Evolutionary conservation across 345 rosid species (phyloP).

Genomic region (Atalantia buxifolia): DNA sequence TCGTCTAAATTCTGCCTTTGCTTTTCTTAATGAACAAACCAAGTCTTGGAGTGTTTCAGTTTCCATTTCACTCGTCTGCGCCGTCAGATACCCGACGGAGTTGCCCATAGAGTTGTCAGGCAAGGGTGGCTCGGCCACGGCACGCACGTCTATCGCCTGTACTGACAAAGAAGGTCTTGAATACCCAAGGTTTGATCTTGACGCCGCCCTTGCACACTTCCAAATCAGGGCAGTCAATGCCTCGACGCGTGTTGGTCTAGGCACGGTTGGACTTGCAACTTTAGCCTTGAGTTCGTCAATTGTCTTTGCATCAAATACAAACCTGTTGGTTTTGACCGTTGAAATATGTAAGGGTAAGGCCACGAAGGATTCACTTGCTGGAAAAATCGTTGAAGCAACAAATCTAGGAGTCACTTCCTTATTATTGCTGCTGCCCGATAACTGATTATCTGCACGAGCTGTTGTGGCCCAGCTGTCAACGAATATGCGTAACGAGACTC

Average conservation of each 20-base stretch:
- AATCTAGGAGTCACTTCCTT: not conserved
- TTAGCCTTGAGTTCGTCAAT: conserved; percentile 18
- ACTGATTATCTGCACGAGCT: not conserved
- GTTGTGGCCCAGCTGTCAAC: not conserved
- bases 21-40: conserved; percentile 15
- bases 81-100: conserved; percentile 8
- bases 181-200: not conserved
- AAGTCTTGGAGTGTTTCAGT: conserved; percentile 21
- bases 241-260: conserved; percentile 30
- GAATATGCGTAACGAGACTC: not conserved
- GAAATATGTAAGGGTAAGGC: not conserved
- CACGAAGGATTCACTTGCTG: not conserved
- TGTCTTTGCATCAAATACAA: conserved; percentile 15
- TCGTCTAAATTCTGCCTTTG: conserved; percentile 22
- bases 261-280: conserved; percentile 7
- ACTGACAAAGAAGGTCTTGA: not conserved
- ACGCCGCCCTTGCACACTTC: conserved; percentile 17
- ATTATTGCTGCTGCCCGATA: no score
- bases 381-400: not conserved
- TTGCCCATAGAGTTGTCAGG: conserved; percentile 6
- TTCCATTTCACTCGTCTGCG: conserved; percentile 20
- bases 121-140: not conserved
- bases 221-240: conserved; percentile 25
- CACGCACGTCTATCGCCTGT: conserved; percentile 3
- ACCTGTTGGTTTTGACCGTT: conserved; percentile 1